Base-by-base conservation (phyloP, 495 filamentous ascomycete genomes). In the Darksidea phi region DNA sequence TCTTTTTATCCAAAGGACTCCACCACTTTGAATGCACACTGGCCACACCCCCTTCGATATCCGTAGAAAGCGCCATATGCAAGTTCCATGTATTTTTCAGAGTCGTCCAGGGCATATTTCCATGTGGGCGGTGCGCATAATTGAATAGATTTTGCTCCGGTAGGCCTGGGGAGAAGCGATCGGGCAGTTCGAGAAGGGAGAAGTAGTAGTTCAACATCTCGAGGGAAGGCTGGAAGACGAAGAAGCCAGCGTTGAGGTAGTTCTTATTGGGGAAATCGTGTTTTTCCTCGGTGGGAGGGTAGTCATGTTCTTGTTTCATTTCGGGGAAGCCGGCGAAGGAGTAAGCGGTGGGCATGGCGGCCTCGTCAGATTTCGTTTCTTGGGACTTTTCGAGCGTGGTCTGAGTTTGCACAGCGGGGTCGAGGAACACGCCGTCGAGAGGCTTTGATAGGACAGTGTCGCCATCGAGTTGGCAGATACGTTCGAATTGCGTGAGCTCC, bases 31-130 rank as follows among this genome's bases (percentile, higher is more conserved):
- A 15, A 13, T 43, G 41, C 41, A 43, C 15, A 15, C 41, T 43
- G 3, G 13, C 18, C 3, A 43, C 41, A 20, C 41, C 41, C 3
- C 41, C 41, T 15, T 43, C 41, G 6, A 50, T 6, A 50, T 50
- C 47, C 21, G 21, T 25, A n/a, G 15, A n/a, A 4, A 15, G 15
- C 41, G 68, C 64, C 65, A 61, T 68, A 38, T 70, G 64, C 20
- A 68, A 45, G 54, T 70, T 70, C 68, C 68, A 70, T 24, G 51
- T 61, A 63, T 70, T 62, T 59, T 60, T 63, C 42, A 67, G 45
- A 42, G 57, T 60, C 4, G 15, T n/a, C 56, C 56, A 59, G 12
- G 56, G 56, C 56, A 59, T 59, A 6, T 50, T 59, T 17, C 56
- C 56, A 2, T 65, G 43, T n/a, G 15, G 37, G 10, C 63, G 57